Base-by-base conservation (phyloP, 2,329 filamentous ascomycete genomes). In the Penicillium janthinellum region DNA sequence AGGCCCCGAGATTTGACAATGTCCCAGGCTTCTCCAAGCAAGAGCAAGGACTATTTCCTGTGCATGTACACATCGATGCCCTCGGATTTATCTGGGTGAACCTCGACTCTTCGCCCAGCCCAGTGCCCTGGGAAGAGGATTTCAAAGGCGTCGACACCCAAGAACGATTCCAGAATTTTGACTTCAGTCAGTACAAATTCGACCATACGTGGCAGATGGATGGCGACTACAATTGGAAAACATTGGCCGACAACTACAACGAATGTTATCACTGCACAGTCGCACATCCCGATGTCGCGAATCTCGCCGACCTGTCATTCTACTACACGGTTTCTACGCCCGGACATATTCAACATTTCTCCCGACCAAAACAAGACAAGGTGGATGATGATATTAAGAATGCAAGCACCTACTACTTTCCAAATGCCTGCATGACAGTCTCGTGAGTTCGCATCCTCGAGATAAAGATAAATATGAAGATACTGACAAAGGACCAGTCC, bases 211-310 rank as follows among this genome's bases (percentile, higher is more conserved):
- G 83, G 82, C 78, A 83, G 62, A 83, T 86, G 80, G 79, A 84
- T 51, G 82, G 81, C 0, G 78, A 82, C 35, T 85, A 82, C 69
- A 86, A 87, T 74, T 87, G 85, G 85, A 87, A 87, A 75, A 82
- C 83, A 20, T 71, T 86, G 37, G 81, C 82, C 15, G 86, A 88
- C 69, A 88, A 88, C 74, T 88, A 86, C 77, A 88, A 88, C 70
- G 85, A 74, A 53, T 61, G 60, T 47, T 63, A 58, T 42, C 64
- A 65, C 22, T 66, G 62, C 38, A 63, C 60, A 5, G 58, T 64
- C 34, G 64, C 71, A 0, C 71, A 73, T n/a, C 70, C 70, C 0
- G 70, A 72, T 44, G 58, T 69, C 14, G 65, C 68, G 2, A 61
- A 65, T 17, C 53, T 88, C 12, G 81, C 84, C 37, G 83, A 88